Conservation (phyloP, 768 basidiomycete species). For the Psilocybe tampanensis region DNA sequence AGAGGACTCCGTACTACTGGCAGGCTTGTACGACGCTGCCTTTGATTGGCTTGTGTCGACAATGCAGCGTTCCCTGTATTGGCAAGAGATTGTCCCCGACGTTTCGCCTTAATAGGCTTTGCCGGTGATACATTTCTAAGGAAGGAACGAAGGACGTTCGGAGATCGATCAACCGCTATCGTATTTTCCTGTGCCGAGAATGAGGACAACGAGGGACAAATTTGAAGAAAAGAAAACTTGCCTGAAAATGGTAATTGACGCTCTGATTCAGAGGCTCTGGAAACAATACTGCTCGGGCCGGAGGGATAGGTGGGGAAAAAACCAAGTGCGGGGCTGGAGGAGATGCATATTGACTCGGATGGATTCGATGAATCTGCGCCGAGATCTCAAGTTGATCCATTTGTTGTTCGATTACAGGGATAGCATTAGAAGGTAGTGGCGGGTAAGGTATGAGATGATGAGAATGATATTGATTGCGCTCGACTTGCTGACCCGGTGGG, state of each 20-base stretch:
- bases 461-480: neutral
- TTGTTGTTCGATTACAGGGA: neutral
- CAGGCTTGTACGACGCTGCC: conserved; percentile 47
- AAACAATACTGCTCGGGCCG: neutral
- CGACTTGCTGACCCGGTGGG: neutral
- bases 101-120: too few relatives aligned
- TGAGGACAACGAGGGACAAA: neutral
- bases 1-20: conserved; percentile 63
- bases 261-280: neutral
- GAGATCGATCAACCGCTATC: neutral
- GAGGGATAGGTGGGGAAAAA: neutral
- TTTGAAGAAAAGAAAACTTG: neutral
- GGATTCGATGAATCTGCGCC: neutral
- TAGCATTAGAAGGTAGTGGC: neutral
- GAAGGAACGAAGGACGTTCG: neutral
- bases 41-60: conserved; percentile 27
- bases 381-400: neutral
- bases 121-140: neutral
- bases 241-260: neutral
- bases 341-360: neutral
- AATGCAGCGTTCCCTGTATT: neutral
- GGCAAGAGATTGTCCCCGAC: neutral
- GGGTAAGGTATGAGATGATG: neutral
- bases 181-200: neutral
- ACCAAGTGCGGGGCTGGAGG: neutral